These are phyloP conservation scores for Thoreauomyces humboldtii DNA, from an alignment of 192 early-diverging fungal genomes.

Conservation along the genomic window DNA sequence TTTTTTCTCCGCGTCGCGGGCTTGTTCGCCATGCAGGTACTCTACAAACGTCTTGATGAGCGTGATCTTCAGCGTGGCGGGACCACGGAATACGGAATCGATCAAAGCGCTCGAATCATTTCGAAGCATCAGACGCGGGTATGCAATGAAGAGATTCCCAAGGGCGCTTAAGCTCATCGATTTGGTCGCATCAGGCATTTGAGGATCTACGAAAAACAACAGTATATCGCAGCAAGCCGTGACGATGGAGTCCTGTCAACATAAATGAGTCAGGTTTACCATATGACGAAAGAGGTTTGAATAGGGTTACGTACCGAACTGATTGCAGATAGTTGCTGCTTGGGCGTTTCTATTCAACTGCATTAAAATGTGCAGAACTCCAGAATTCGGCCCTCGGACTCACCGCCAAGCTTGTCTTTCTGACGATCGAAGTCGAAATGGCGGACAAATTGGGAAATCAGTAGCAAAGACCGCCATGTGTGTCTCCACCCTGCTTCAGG, in stretches of 20 bases:
- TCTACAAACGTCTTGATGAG: conserved; percentile 70
- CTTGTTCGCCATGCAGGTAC: conserved; percentile 65
- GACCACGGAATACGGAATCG: conserved; percentile 59
- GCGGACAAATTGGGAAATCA: conserved; percentile 69
- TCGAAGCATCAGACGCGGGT: conserved; percentile 61
- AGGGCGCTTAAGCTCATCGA: neutral
- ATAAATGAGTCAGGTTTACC: too few relatives aligned
- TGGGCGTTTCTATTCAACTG: too few relatives aligned
- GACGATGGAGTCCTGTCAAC: conserved; percentile 16
- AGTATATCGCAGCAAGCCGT: conserved; percentile 17
- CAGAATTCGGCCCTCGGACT: neutral
- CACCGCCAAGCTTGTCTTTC: conserved; percentile 14
- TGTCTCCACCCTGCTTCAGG: conserved; percentile 18
- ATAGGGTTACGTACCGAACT: too few relatives aligned
- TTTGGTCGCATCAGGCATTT: conserved; percentile 2
- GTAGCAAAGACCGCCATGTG: conserved; percentile 64
- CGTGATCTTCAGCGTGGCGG: conserved; percentile 58
- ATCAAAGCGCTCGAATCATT: conserved; percentile 57
- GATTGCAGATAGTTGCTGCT: too few relatives aligned
- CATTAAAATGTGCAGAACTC: too few relatives aligned
- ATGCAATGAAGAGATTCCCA: conserved; percentile 67
- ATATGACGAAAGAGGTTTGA: too few relatives aligned
- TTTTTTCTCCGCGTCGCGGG: neutral
- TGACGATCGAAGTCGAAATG: conserved; percentile 80
- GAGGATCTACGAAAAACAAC: conserved; percentile 29